phyloP scores from a whole-genome alignment of 106 monocot species.

The Iris macrosiphon region DNA sequence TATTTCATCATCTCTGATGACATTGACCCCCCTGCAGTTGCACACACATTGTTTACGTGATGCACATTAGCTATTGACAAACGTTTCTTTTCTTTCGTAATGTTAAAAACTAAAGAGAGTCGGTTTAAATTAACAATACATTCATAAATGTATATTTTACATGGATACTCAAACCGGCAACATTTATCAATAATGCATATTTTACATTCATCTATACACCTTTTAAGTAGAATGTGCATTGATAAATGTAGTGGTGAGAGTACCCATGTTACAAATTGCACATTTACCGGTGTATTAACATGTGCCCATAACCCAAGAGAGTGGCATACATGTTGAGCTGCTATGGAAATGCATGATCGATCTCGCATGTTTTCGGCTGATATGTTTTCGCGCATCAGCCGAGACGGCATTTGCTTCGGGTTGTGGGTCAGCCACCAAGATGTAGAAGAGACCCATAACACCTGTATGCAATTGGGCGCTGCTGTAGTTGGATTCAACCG shows the following conservation, averaged over 20 bases:
- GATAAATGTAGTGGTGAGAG: too few species aligned
- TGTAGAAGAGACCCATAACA: slow-evolving; percentile 60
- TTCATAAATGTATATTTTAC: too few species aligned
- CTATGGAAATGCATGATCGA: neutral
- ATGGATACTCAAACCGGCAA: neutral
- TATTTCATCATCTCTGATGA: neutral
- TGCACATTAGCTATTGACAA: neutral
- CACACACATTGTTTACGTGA: neutral
- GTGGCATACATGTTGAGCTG: neutral
- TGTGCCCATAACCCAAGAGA: neutral
- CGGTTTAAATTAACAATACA: too few species aligned
- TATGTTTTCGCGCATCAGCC: too few species aligned
- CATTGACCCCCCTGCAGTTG: neutral
- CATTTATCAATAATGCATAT: too few species aligned
- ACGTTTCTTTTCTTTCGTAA: neutral
- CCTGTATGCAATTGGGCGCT: slow-evolving; percentile 39
- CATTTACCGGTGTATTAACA: neutral
- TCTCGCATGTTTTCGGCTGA: too few species aligned
- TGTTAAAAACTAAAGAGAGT: neutral
- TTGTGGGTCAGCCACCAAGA: slow-evolving; percentile 28
- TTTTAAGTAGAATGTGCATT: too few species aligned
- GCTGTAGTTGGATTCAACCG: slow-evolving; percentile 47
- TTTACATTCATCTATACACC: too few species aligned
- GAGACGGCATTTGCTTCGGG: neutral
- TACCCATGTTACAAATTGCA: too few species aligned